Conservation (phyloP, 306 rosid species). For the cucumber (Cucumis sativus) region DNA sequence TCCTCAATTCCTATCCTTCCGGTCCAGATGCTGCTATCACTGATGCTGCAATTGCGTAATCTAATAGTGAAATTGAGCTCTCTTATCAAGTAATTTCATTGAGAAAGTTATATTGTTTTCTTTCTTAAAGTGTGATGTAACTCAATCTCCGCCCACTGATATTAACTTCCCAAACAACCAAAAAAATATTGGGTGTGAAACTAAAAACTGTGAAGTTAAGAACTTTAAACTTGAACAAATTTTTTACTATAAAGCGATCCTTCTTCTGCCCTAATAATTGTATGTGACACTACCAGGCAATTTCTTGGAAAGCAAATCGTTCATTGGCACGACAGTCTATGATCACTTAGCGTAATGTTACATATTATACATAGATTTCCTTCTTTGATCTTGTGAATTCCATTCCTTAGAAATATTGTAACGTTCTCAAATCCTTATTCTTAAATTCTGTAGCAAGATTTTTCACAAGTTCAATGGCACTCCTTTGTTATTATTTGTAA, state of each 20-base stretch:
- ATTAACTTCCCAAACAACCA: neutral
- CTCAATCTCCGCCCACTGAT: neutral
- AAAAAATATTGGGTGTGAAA: neutral
- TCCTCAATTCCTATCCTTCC: neutral
- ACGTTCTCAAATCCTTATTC: no score
- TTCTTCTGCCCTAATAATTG: neutral
- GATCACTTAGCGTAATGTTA: neutral
- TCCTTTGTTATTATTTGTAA: no score
- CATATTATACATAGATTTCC: no score
- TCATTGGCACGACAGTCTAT: neutral
- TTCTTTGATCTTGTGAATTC: no score
- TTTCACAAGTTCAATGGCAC: no score
- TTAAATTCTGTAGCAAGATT: no score
- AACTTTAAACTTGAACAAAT: neutral
- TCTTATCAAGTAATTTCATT: neutral
- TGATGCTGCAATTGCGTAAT: neutral
- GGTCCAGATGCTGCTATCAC: neutral
- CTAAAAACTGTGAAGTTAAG: neutral
- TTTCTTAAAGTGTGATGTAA: neutral
- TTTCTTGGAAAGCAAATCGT: neutral
- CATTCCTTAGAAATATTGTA: no score
- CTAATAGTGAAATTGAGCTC: neutral
- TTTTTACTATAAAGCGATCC: neutral
- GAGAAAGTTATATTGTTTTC: neutral
- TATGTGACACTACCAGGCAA: neutral